Evolutionary conservation across 2,329 filamentous ascomycete species (phyloP).

Genomic region (Scolecobasidium constrictum): DNA sequence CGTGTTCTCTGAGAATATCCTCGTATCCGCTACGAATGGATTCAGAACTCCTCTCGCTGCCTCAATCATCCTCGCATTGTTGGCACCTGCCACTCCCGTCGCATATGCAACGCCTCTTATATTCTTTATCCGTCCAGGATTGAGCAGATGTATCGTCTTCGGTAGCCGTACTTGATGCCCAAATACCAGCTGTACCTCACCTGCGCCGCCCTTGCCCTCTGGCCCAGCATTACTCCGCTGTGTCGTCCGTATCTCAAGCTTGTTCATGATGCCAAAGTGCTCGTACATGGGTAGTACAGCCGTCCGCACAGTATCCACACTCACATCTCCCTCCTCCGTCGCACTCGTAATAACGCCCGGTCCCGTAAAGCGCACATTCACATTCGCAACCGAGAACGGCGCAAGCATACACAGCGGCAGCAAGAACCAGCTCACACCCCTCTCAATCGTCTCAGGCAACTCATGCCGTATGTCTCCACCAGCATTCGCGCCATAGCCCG

Average conservation of each 20-base stretch:
- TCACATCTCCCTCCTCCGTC: constrained; percentile 75
- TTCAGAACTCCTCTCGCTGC: constrained; percentile 81
- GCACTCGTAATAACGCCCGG: constrained; percentile 86
- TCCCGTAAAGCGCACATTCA: constrained; percentile 84
- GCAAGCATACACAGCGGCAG: constrained; percentile 81
- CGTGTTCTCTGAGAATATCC: constrained; percentile 65
- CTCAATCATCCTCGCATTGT: constrained; percentile 93
- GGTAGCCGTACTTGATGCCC: constrained; percentile 87
- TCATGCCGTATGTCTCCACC: constrained; percentile 71
- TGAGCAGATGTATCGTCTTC: constrained; percentile 83
- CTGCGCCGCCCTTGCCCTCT: constrained; percentile 69
- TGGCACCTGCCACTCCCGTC: constrained; percentile 81
- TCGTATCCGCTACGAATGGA: constrained; percentile 74
- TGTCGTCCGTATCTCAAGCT: constrained; percentile 75
- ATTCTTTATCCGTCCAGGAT: constrained; percentile 72
- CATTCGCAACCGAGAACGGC: constrained; percentile 81
- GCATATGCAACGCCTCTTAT: constrained; percentile 91
- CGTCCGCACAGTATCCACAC: constrained; percentile 85
- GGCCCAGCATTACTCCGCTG: constrained; percentile 67
- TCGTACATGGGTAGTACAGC: constrained; percentile 84
- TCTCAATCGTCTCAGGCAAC: constrained; percentile 46
- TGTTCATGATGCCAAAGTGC: constrained; percentile 78
- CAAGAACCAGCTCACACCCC: constrained; percentile 86
- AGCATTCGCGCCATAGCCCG: constrained; percentile 59
- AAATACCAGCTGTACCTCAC: constrained; percentile 87